Evolutionary conservation across 371 early-diverging fungal species (phyloP), one percentile per base, ranked within the genome.

Genomic region (Nematocida sp.): DNA sequence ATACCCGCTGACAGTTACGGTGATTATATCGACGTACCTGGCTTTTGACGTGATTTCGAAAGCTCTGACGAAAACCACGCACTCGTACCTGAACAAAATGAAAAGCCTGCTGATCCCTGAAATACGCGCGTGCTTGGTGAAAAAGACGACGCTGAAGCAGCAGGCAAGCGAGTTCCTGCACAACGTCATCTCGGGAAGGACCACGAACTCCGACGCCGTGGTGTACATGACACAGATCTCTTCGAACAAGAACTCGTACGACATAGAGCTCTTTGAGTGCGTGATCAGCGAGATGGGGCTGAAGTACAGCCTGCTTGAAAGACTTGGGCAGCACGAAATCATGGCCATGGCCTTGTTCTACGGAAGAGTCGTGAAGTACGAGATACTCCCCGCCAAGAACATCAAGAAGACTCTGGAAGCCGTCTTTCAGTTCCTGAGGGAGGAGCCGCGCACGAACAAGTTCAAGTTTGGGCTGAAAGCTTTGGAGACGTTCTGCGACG

Each of bases 151-250:
- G 3, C 41, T 70, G 15, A 70, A 70, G 41, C 74, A 70, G 57
- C 56, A 56, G 43, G 74, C 74, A 13, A 57, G 51, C 53, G 74
- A 70, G 62, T 70, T 70, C 32, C 63, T 70, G 21, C 62, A 70
- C 29, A 70, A 70, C 36, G 63, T 60, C 3, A 70, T 70, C 1
- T 56, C 74, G n/a, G 62, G 62, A 25, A 27, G 74, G 25, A 58
- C 62, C 25, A n/a, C 48, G n/a, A 70, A 60, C 40, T 58, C 74
- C 7, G 74, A 70, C 32, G 74, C 74, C 0, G 60, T 70, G 17
- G 58, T 70, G 27, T 70, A 58, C 54, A 70, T 70, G 60, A 70
- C 74, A 1, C 74, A 70, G 53, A 50, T 70, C 21, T 70, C 74
- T 37, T 50, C 74, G n/a, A 70, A 70, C 31, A 70, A 60, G 56